phyloP scores from a whole-genome alignment of 192 early-diverging fungal genomes.

The Coemansia sp. region DNA sequence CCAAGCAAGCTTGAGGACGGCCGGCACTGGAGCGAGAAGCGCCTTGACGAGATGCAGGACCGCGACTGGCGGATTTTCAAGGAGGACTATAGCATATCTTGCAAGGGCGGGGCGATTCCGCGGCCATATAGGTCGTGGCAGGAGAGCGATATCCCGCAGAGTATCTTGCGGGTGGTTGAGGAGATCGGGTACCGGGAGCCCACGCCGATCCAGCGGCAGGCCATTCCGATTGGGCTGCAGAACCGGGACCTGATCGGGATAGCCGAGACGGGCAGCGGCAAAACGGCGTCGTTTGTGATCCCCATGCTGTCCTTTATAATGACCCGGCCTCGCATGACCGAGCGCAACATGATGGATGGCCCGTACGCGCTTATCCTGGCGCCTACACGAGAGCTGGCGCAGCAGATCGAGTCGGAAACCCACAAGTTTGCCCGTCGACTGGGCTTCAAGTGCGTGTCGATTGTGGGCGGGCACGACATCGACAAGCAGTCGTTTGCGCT shows the following conservation, averaged over 20 bases:
- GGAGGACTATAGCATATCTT: slow-evolving; percentile 95
- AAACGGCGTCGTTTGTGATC: slow-evolving; percentile 94
- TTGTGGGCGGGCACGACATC: slow-evolving; percentile 83
- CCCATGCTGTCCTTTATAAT: slow-evolving; percentile 92
- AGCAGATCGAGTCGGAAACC: slow-evolving; percentile 94
- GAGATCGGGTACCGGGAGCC: slow-evolving; percentile 90
- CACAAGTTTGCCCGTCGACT: slow-evolving; percentile 85
- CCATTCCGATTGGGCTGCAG: slow-evolving; percentile 92
- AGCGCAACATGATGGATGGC: slow-evolving; percentile 77
- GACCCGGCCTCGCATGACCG: slow-evolving; percentile 71
- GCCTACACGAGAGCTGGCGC: slow-evolving; percentile 95
- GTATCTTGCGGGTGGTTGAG: slow-evolving; percentile 72
- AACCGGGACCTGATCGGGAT: slow-evolving; percentile 87
- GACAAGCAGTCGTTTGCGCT: slow-evolving; percentile 87
- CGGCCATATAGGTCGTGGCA: slow-evolving; percentile 85
- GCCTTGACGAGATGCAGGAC: slow-evolving; percentile 86
- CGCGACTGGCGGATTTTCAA: slow-evolving; percentile 99
- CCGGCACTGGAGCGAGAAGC: slow-evolving; percentile 94
- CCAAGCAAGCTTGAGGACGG: slow-evolving; percentile 66
- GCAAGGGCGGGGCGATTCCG: slow-evolving; percentile 90
- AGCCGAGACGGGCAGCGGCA: slow-evolving; percentile 91
- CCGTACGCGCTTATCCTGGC: slow-evolving; percentile 94
- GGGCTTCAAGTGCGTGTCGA: slow-evolving; percentile 79
- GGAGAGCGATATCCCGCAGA: slow-evolving; percentile 72
- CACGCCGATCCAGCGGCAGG: slow-evolving; percentile 96